Conservation (phyloP, 495 filamentous ascomycete species). For the Lindgomyces ingoldianus region DNA sequence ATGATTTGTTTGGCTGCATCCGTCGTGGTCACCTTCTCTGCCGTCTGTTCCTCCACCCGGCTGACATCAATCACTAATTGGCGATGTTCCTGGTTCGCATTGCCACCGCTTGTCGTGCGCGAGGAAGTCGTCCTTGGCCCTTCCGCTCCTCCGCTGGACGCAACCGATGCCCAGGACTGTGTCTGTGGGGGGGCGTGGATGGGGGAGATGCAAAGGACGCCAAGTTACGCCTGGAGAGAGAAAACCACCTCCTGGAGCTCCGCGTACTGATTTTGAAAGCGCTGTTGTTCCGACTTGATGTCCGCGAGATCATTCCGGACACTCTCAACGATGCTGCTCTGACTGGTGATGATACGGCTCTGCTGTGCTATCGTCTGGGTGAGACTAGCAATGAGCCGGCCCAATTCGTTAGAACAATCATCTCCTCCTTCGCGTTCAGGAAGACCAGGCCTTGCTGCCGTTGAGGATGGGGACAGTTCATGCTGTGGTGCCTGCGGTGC, state of each 20-base stretch:
- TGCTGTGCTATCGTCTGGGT: not conserved
- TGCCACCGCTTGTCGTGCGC: not conserved
- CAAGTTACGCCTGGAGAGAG: not conserved
- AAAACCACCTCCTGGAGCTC: slow-evolving; percentile 6
- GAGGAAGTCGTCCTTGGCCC: not conserved
- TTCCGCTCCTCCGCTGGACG: not conserved
- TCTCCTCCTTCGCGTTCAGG: not conserved
- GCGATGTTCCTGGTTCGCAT: not conserved
- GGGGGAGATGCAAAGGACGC: not conserved
- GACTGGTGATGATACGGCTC: not conserved
- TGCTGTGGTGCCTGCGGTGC: no score
- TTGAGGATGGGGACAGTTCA: no score
- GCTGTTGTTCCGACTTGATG: slow-evolving; percentile 8
- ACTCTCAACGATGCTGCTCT: not conserved
- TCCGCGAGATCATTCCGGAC: not conserved
- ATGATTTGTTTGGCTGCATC: slow-evolving; percentile 16
- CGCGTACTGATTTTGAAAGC: slow-evolving; percentile 8
- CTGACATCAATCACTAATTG: slow-evolving; percentile 6
- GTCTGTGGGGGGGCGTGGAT: not conserved
- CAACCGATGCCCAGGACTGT: slow-evolving; percentile 2
- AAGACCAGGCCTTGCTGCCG: not conserved
- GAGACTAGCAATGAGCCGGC: not conserved
- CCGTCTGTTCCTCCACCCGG: not conserved
- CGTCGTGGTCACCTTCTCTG: slow-evolving; percentile 1
- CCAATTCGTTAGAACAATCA: not conserved